Base-by-base conservation (phyloP, 371 early-diverging fungal genomes). In the Mucor indicus region DNA sequence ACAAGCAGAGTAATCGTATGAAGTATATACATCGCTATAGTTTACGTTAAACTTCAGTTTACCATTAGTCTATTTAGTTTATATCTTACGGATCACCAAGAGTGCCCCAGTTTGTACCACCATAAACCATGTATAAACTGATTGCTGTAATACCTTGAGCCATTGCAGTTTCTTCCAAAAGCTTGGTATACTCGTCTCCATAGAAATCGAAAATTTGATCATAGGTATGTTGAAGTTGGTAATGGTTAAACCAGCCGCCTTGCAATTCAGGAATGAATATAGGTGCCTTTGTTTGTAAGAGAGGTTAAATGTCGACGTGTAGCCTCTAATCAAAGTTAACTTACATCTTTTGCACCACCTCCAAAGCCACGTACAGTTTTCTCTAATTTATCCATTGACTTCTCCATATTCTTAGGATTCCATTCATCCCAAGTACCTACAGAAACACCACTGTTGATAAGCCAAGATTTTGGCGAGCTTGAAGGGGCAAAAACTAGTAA, bases 21-120 rank as follows among this genome's bases (percentile, higher is more conserved):
- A 85, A 15, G 88, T 87, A 53, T 87, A 89, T 0, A 86, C 88
- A 67, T 89, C 88, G 4, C 83, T 82, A 27, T 27, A 46, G 10
- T 29, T 29, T n/a, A 15, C 2, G 10, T 9, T 21, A 4, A 3
- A 21, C 1, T n/a, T 22, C 30, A 25, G 27, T 7, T 22, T 43
- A 33, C 31, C 3, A 10, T 16, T 10, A 19, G 2, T 31, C 37
- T 22, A 30, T 8, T 15, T 13, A 38, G 17, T 23, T 1, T 4
- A 9, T n/a, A 1, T 77, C 80, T 75, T 82, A 83, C 83, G 81
- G 73, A 55, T 85, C 86, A 23, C 90, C 90, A 3, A 90, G 32
- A 0, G 87, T 80, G 7, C 91, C 91, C 89, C 89, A 89, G 39
- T 90, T 90, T 2, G 91, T 90, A 7, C 91, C 91, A n/a, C 91